phyloP scores from a whole-genome alignment of 2,329 filamentous ascomycete species.

The Pseudogymnoascus sp. region DNA sequence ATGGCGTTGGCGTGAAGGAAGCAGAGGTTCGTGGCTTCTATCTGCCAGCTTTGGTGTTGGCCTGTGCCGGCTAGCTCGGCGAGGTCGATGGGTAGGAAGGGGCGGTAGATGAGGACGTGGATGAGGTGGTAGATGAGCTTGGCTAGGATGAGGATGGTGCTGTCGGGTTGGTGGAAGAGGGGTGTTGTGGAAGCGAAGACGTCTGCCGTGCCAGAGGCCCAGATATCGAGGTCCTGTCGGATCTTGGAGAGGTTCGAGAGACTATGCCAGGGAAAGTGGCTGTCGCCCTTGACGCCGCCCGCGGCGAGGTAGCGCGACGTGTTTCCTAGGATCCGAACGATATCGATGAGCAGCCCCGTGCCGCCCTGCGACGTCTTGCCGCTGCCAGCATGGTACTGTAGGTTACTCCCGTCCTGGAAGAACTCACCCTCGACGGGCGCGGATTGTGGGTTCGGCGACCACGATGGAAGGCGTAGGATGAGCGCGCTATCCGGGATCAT shows the following conservation, averaged over 20 bases:
- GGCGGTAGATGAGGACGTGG: conserved; percentile 78
- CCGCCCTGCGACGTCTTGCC: conserved; percentile 67
- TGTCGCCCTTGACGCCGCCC: conserved; percentile 80
- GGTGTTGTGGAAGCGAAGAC: conserved; percentile 68
- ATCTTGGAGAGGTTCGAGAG: conserved; percentile 81
- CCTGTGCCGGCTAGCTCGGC: conserved; percentile 70
- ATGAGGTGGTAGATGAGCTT: conserved; percentile 83
- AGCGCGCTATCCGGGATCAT: conserved; percentile 71
- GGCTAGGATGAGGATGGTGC: conserved; percentile 69
- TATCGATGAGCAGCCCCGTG: conserved; percentile 75
- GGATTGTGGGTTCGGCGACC: conserved; percentile 51
- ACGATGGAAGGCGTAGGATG: conserved; percentile 65
- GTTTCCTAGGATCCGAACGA: conserved; percentile 70
- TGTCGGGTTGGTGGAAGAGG: conserved; percentile 70
- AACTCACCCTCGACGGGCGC: conserved; percentile 67
- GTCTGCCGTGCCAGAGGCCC: conserved; percentile 74
- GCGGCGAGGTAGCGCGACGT: conserved; percentile 79
- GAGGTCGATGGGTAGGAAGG: conserved; percentile 77
- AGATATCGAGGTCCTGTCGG: conserved; percentile 73
- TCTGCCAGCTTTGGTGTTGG: conserved; percentile 88
- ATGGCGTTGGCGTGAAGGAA: conserved; percentile 83
- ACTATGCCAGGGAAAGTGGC: conserved; percentile 85
- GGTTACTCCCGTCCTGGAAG: conserved; percentile 70
- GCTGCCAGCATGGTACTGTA: conserved; percentile 61
- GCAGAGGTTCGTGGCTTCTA: conserved; percentile 81